Conservation (phyloP, 1,284 basidiomycete species). For the Austropuccinia psidii region DNA sequence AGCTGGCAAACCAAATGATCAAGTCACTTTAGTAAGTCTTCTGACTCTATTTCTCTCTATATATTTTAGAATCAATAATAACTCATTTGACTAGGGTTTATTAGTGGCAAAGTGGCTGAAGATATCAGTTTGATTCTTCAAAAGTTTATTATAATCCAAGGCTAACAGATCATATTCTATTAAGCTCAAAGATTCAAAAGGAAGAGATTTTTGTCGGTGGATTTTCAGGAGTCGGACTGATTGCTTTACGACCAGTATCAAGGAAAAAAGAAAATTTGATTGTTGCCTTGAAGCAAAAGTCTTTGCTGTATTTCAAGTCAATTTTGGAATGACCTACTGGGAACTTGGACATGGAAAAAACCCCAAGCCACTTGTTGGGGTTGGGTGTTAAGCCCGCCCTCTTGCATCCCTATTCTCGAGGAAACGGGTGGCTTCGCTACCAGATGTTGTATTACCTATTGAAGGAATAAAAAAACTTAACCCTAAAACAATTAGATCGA, state of each 20-base stretch:
- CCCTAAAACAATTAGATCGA: too few species aligned
- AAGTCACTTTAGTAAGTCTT: constrained; percentile 69
- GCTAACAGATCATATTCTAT: constrained; percentile 76
- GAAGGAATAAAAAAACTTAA: too few species aligned
- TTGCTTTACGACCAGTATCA: constrained; percentile 75
- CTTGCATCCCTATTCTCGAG: too few species aligned
- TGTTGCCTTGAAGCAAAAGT: too few species aligned
- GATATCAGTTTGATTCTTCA: constrained; percentile 88
- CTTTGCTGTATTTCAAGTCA: too few species aligned
- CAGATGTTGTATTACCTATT: too few species aligned
- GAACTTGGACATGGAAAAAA: too few species aligned
- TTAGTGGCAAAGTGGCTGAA: constrained; percentile 72
- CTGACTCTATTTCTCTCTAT: not conserved
- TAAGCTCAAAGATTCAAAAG: constrained; percentile 61
- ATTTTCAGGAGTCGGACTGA: constrained; percentile 96
- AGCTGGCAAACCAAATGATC: constrained; percentile 75
- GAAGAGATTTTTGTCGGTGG: constrained; percentile 77
- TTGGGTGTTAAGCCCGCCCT: too few species aligned
- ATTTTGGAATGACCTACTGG: too few species aligned
- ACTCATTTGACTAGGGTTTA: not conserved
- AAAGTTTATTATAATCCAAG: constrained; percentile 98
- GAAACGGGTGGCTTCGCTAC: too few species aligned
- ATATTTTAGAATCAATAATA: not conserved
- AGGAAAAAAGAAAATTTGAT: constrained; percentile 84
- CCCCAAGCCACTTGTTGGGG: too few species aligned